Percentiles rank a stretch among this genome's conserved stretches.
Conservation (phyloP, 2,329 filamentous ascomycete species). For the Sporothrix schenckii region DNA sequence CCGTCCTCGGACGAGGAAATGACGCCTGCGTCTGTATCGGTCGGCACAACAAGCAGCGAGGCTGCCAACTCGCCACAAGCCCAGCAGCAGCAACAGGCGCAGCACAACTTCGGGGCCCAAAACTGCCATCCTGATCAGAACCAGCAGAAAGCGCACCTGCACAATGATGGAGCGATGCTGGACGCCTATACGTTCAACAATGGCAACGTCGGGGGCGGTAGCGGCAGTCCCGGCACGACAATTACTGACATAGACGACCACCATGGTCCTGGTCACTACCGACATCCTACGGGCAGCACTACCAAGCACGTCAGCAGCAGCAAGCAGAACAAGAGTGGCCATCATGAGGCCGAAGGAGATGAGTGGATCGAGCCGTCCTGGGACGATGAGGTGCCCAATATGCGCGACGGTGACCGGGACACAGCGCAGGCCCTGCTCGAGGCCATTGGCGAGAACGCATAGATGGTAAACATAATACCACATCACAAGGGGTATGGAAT, state of each 20-base stretch:
- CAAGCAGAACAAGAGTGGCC: constrained; percentile 28
- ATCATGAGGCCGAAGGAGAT: constrained; percentile 38
- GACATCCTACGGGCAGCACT: constrained; percentile 23
- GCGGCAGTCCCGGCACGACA: constrained; percentile 8
- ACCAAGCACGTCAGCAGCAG: constrained; percentile 30
- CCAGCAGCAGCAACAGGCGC: constrained; percentile 11
- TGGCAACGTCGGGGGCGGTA: constrained; percentile 29
- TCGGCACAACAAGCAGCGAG: constrained; percentile 25
- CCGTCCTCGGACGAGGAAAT: constrained; percentile 37
- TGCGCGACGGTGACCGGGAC: constrained; percentile 43
- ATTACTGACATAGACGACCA: not conserved
- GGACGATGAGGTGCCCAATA: constrained; percentile 36
- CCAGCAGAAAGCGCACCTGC: constrained; percentile 25
- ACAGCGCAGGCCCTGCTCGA: constrained; percentile 47
- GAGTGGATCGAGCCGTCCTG: constrained; percentile 48
- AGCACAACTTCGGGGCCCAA: constrained; percentile 1
- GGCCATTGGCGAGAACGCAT: constrained; percentile 42
- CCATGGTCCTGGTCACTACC: not conserved
- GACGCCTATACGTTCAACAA: constrained; percentile 43
- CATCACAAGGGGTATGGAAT: not conserved
- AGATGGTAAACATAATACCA: not conserved
- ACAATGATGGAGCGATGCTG: constrained; percentile 35
- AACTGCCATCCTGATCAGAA: not conserved
- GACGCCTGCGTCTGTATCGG: constrained; percentile 29
- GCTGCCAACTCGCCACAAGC: constrained; percentile 13